Conservation (phyloP, 257 asterid species). For the Nicotiana otophora region DNA sequence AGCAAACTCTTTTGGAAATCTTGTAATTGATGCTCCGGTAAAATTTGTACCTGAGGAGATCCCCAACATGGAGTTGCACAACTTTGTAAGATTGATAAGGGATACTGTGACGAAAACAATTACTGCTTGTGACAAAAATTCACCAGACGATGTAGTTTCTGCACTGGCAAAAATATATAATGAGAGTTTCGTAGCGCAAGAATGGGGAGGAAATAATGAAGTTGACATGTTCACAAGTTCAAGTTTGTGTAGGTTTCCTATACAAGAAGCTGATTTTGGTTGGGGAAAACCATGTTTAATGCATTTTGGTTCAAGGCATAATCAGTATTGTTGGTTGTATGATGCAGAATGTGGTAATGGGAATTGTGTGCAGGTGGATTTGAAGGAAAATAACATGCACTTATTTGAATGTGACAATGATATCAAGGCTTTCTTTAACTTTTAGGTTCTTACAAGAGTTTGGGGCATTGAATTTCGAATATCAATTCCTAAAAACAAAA, state of each 20-base stretch:
- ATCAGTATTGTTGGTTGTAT: not conserved
- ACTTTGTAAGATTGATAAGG: not conserved
- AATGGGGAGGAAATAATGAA: not conserved
- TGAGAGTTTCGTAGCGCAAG: not conserved
- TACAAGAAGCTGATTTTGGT: conserved; percentile 4
- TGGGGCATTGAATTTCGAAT: too few species aligned
- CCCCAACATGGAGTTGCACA: not conserved
- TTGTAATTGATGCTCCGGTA: not conserved
- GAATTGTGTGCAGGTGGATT: not conserved
- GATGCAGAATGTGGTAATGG: not conserved
- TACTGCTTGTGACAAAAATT: not conserved
- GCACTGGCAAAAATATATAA: not conserved
- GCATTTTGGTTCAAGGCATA: not conserved
- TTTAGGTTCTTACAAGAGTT: not conserved
- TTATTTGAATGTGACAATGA: not conserved
- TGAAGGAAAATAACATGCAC: not conserved
- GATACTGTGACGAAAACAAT: not conserved
- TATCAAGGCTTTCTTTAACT: not conserved
- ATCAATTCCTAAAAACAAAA: too few species aligned
- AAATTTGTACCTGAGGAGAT: not conserved
- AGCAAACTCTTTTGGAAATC: not conserved
- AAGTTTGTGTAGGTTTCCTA: conserved; percentile 1
- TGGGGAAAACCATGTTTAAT: not conserved
- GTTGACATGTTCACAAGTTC: not conserved
- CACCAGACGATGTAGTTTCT: not conserved